These are phyloP conservation scores for Monosporascus sp. DNA, from an alignment of 2,329 filamentous ascomycete species.

Conservation along the genomic window DNA sequence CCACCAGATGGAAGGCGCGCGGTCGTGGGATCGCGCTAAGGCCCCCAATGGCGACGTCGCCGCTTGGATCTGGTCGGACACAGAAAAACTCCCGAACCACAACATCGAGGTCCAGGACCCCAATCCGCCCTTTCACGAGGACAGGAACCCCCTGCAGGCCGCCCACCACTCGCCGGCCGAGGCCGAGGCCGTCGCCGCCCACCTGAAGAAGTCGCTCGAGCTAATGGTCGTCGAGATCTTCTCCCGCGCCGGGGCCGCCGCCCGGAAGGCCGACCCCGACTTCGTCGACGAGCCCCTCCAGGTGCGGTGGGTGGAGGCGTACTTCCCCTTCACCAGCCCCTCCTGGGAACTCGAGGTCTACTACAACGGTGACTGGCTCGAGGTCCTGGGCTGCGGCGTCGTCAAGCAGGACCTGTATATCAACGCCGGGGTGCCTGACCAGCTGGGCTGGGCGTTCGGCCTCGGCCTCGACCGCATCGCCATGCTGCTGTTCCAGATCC, in stretches of 20 bases:
- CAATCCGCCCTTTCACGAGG: constrained; percentile 69
- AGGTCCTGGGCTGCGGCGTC: constrained; percentile 89
- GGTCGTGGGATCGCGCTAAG: constrained; percentile 73
- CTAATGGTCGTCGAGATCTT: constrained; percentile 88
- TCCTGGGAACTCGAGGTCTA: constrained; percentile 96
- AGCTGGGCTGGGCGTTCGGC: constrained; percentile 93
- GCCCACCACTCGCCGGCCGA: constrained; percentile 68
- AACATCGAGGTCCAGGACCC: constrained; percentile 75
- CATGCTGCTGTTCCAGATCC: constrained; percentile 95
- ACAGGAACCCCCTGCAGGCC: constrained; percentile 77
- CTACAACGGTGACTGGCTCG: constrained; percentile 92
- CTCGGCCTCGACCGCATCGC: constrained; percentile 91
- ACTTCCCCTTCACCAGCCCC: constrained; percentile 94
- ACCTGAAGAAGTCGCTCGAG: constrained; percentile 86
- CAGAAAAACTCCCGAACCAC: constrained; percentile 68
- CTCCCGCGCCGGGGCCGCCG: constrained; percentile 65
- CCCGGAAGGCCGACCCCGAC: constrained; percentile 44
- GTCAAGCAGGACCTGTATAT: constrained; percentile 77
- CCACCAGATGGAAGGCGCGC: constrained; percentile 96
- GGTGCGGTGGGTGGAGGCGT: constrained; percentile 93
- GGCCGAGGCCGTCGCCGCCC: constrained; percentile 73
- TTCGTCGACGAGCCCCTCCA: constrained; percentile 66
- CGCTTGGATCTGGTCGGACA: constrained; percentile 62
- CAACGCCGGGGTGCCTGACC: constrained; percentile 67
- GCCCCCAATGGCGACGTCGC: constrained; percentile 55